Base-by-base conservation (phyloP, 176 grass and related monocot genomes). In the Paspalum notatum region DNA sequence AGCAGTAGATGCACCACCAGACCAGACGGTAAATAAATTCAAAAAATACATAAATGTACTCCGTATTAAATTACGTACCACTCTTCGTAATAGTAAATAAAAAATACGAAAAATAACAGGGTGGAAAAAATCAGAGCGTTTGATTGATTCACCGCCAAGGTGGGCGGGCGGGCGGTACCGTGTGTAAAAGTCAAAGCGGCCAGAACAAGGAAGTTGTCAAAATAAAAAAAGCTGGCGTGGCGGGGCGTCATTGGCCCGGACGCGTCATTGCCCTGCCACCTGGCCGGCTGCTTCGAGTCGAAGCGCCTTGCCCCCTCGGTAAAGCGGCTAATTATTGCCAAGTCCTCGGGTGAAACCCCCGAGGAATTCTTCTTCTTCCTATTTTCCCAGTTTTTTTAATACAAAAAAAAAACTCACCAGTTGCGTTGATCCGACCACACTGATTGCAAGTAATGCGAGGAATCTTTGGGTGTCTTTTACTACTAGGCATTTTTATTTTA, bases 251-350 rank as follows among this genome's bases (percentile, higher is more conserved):
- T 91, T 94, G 91, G 91, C 0, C 12, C 2, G 5, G 76, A 87
- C 88, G 81, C 91, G 88, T 94, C 88, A 94, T 53, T 16, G 42
- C 74, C 41, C 81, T 56, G 82, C 82, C 87, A 89, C 72, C 11
- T 80, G 70, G 82, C 12, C 4, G 71, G 71, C 55, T 8, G 76
- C 79, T 76, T 77, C 72, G 58, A 38, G 13, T 12, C 55, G 55
- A 77, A 82, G 85, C 72, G 15, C 54, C 75, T 75, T 27, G 2
- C 6, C 70, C 50, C 76, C 87, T 89, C 55, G 77, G 82, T 76
- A 85, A 84, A 76, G 54, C 44, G 37, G 47, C 77, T 71, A 76
- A 81, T 85, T 89, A 85, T 64, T 57, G 56, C 32, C 63, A 4
- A 38, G 27, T 37, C 80, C 64, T 57, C 63, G 55, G 76, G 77